Conservation (phyloP, 495 filamentous ascomycete genomes). For the Hypoxylon lienhwacheense region DNA sequence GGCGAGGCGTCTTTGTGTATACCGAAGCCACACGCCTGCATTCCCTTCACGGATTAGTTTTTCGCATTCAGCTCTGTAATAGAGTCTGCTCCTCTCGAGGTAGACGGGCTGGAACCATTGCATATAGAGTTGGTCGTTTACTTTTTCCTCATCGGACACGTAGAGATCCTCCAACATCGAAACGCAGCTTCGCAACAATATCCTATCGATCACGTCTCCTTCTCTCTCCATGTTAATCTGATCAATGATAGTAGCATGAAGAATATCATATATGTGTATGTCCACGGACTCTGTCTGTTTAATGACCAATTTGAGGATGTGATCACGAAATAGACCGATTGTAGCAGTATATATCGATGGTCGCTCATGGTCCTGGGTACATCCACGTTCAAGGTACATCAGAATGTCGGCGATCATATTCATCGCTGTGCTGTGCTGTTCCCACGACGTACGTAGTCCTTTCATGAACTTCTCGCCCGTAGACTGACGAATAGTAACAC, state of each 20-base stretch:
- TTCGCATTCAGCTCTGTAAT: constrained; percentile 76
- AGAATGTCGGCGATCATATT: constrained; percentile 96
- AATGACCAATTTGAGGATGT: constrained; percentile 62
- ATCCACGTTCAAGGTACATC: constrained; percentile 97
- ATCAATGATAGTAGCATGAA: constrained; percentile 82
- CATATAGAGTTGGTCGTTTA: constrained; percentile 79
- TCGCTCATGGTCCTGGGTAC: constrained; percentile 67
- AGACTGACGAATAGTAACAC: constrained; percentile 70
- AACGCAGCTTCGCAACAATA: constrained; percentile 76
- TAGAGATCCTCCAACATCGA: constrained; percentile 92
- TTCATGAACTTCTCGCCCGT: constrained; percentile 83
- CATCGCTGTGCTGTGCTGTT: constrained; percentile 89
- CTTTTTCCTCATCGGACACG: constrained; percentile 72
- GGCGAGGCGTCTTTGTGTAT: constrained; percentile 67
- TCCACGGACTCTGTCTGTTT: constrained; percentile 46
- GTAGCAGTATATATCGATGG: constrained; percentile 79
- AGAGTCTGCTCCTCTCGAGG: constrained; percentile 65
- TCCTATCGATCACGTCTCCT: constrained; percentile 85
- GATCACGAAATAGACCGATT: constrained; percentile 85
- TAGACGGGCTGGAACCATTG: constrained; percentile 81
- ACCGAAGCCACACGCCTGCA: constrained; percentile 80
- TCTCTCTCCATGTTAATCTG: constrained; percentile 90
- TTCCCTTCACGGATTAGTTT: constrained; percentile 74
- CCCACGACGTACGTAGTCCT: constrained; percentile 75
- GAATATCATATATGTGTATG: constrained; percentile 62